These are phyloP conservation scores for Candida koratica DNA, from an alignment of 805 yeast species.

Conservation along the genomic window DNA sequence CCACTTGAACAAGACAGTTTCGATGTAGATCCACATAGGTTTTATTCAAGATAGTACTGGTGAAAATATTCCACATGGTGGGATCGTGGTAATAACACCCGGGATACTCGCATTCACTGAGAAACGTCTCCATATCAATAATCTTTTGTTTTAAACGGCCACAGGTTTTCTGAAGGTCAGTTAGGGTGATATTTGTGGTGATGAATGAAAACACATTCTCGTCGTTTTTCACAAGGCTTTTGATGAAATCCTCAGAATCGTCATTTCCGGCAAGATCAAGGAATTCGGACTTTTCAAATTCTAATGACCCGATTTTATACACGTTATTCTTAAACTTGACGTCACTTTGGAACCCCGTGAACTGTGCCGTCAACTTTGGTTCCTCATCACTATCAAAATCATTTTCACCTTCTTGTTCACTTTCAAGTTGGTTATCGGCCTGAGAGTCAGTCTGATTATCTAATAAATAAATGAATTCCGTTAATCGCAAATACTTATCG, in stretches of 20 bases:
- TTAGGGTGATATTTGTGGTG: slow-evolving; percentile 38
- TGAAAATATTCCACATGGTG: slow-evolving; percentile 35
- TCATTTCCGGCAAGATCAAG: slow-evolving; percentile 31
- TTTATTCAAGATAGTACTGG: slow-evolving; percentile 26
- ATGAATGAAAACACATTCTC: slow-evolving; percentile 38
- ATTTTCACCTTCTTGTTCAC: slow-evolving; percentile 3
- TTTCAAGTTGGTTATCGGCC: slow-evolving; percentile 7
- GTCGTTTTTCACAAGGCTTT: slow-evolving; percentile 30
- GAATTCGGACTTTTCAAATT: slow-evolving; percentile 51
- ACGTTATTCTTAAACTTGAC: slow-evolving; percentile 26
- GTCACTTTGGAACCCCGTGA: slow-evolving; percentile 17
- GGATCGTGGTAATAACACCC: slow-evolving; percentile 20
- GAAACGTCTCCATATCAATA: slow-evolving; percentile 24
- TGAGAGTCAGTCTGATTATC: slow-evolving; percentile 17
- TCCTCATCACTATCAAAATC: slow-evolving; percentile 5
- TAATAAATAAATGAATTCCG: slow-evolving; percentile 52
- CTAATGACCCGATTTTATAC: slow-evolving; percentile 45
- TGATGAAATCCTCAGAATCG: slow-evolving; percentile 59
- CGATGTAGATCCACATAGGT: slow-evolving; percentile 28
- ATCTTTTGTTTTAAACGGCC: slow-evolving; percentile 30
- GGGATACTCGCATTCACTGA: slow-evolving; percentile 34
- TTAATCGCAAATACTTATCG: slow-evolving; percentile 59
- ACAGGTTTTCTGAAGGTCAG: slow-evolving; percentile 41
- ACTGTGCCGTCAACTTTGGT: neutral
- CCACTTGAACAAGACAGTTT: slow-evolving; percentile 29